Conservation (phyloP, 108 stramenopile genomes). For the Fistulifera solaris region DNA sequence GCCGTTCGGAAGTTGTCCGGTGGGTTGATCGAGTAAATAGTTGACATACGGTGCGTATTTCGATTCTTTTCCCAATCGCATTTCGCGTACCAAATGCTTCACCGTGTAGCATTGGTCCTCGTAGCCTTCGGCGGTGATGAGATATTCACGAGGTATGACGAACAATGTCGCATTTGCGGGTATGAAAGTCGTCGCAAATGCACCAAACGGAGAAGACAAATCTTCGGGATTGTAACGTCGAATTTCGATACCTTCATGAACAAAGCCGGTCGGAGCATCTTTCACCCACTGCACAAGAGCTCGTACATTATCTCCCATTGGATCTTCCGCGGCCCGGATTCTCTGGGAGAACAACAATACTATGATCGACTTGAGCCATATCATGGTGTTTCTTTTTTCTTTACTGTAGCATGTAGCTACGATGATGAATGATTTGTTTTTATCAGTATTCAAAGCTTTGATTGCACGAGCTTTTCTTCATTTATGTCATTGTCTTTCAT, state of each 20-base stretch:
- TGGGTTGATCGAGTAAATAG: constrained; percentile 33
- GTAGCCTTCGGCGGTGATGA: not conserved
- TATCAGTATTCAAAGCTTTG: too few species aligned
- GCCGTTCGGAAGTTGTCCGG: constrained; percentile 23
- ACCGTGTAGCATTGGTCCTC: constrained; percentile 16
- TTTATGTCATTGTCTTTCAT: too few species aligned
- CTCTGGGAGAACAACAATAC: too few species aligned
- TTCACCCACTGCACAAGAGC: not conserved
- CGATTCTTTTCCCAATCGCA: constrained; percentile 37
- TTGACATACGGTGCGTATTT: constrained; percentile 56
- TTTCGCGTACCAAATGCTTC: constrained; percentile 16
- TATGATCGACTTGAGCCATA: too few species aligned
- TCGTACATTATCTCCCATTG: not conserved
- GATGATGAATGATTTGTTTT: too few species aligned
- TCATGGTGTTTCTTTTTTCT: too few species aligned
- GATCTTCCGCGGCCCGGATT: too few species aligned
- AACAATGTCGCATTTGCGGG: constrained; percentile 1
- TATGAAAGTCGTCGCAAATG: not conserved
- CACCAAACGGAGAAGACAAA: not conserved
- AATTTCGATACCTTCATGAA: not conserved
- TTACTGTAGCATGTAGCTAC: too few species aligned
- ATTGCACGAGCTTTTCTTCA: too few species aligned
- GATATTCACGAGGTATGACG: not conserved
- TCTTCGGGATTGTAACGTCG: not conserved
- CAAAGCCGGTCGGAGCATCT: not conserved